Evolutionary conservation across 768 basidiomycete genomes (phyloP), one percentile per base, ranked within the genome.

Genomic region (Psilocybe sp.): DNA sequence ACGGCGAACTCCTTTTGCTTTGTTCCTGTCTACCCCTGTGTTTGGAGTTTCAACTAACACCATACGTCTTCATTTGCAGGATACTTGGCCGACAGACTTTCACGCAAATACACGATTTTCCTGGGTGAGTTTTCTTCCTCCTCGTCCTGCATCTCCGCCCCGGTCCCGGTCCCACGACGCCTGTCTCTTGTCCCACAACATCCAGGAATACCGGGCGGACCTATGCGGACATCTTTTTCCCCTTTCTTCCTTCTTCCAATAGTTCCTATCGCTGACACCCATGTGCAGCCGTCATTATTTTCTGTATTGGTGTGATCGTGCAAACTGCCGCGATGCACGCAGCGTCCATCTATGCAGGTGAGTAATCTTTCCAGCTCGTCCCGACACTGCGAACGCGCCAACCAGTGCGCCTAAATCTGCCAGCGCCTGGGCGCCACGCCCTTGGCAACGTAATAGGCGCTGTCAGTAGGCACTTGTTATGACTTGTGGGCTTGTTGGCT

Each of bases 281-380:
- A 12, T 28, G 23, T 38, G 49, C 51, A 78, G 81, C 81, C 45
- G 81, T 83, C 33, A 51, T 77, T 36, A 65, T 84, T 35, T 87
- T 86, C 70, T 80, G 79, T 58, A 60, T 91, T 46, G 84, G 89
- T 49, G 89, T 90, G 50, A 76, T 90, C 51, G 80, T 89, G 12
- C 89, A 90, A 58, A 81, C 82, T 2, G 67, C 79, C 37, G 83
- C 85, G 2, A 71, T 69, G 46, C 67, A 64, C 1, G 72, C 86
- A 1, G 71, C 77, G 0, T 85, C 80, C 3, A 89, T 89, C 62
- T 88, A 76, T 62, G 87, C 82, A 63, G 86, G 72, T 66, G 14
- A 44, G 43, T 34, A 33, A 12, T 1, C 32, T 34, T n/a, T 7
- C 23, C 23, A 28, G 23, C 7, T 28, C 23, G 23, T 28, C 23